Conservation (phyloP, 1,284 basidiomycete species). For the Pseudozyma thailandica region DNA sequence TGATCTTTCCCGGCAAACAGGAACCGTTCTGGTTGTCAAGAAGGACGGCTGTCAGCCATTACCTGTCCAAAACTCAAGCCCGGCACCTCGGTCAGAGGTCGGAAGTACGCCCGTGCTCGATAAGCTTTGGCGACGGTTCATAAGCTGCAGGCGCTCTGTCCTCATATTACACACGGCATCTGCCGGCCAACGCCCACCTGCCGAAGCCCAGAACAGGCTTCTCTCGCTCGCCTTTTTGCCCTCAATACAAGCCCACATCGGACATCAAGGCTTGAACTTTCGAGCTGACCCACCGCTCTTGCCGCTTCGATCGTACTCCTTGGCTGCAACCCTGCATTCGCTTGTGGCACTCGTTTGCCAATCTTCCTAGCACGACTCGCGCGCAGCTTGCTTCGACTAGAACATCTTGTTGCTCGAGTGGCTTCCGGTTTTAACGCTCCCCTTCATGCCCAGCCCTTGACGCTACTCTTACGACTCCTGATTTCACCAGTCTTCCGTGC, state of each 20-base stretch:
- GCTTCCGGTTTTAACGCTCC: not conserved
- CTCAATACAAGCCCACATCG: constrained; percentile 8
- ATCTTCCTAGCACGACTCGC: not conserved
- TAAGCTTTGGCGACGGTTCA: constrained; percentile 16
- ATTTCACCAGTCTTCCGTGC: not conserved
- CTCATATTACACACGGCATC: constrained; percentile 31
- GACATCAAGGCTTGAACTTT: constrained; percentile 4
- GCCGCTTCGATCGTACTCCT: constrained; percentile 5
- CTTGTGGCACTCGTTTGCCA: not conserved
- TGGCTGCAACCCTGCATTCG: constrained; percentile 14
- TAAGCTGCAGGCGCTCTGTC: constrained; percentile 6
- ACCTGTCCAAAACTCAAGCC: not conserved
- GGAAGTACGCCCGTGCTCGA: constrained; percentile 18
- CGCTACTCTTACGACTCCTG: too few relatives aligned
- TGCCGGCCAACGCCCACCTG: constrained; percentile 39
- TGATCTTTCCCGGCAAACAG: too few relatives aligned
- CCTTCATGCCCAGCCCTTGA: not conserved
- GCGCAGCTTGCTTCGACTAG: not conserved
- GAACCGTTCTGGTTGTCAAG: too few relatives aligned
- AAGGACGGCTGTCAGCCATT: too few relatives aligned
- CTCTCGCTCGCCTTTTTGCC: not conserved
- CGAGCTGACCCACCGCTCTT: constrained; percentile 11
- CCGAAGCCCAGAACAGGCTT: constrained; percentile 26
- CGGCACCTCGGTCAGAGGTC: constrained; percentile 1
- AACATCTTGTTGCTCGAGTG: not conserved